phyloP scores from a whole-genome alignment of 2,329 filamentous ascomycete species.

The Coniochaeta ligniaria region DNA sequence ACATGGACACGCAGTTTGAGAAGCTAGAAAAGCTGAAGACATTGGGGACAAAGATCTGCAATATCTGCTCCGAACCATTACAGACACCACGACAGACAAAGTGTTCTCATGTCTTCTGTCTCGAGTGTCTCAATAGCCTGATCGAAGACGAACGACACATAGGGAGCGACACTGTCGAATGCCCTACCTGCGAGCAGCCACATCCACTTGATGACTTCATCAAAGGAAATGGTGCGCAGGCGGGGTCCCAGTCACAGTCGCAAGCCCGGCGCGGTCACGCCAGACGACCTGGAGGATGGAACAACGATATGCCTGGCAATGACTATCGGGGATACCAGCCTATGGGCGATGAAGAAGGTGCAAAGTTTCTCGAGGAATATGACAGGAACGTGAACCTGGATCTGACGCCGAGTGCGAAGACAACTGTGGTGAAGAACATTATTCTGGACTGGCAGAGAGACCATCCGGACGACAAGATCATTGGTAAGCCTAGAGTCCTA shows the following conservation, averaged over 20 bases:
- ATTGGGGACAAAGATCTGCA: conserved; percentile 1
- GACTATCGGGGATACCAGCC: conserved; percentile 16
- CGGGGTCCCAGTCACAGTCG: not conserved
- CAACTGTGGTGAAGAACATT: conserved; percentile 21
- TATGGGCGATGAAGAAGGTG: not conserved
- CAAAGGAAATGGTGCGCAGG: not conserved
- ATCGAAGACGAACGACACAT: not conserved
- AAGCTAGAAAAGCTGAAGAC: conserved; percentile 3
- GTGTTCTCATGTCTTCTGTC: conserved; percentile 27
- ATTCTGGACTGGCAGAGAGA: conserved; percentile 22
- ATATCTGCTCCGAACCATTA: not conserved
- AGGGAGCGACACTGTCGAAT: not conserved
- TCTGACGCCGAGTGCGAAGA: conserved; percentile 21
- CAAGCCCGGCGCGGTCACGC: not conserved
- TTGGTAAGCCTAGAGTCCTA: conserved; percentile 19
- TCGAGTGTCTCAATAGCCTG: conserved; percentile 10
- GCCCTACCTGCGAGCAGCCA: not conserved
- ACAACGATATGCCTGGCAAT: conserved; percentile 9
- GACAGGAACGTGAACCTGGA: conserved; percentile 6
- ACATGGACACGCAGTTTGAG: conserved; percentile 2
- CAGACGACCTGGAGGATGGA: not conserved
- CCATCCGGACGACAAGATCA: conserved; percentile 28
- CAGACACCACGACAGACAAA: conserved; percentile 5
- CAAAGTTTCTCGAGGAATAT: conserved; percentile 14
- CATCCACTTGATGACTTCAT: not conserved